Evolutionary conservation across 2,329 filamentous ascomycete species (phyloP), one percentile per base, ranked within the genome.

Genomic region (Venturia nashicola): DNA sequence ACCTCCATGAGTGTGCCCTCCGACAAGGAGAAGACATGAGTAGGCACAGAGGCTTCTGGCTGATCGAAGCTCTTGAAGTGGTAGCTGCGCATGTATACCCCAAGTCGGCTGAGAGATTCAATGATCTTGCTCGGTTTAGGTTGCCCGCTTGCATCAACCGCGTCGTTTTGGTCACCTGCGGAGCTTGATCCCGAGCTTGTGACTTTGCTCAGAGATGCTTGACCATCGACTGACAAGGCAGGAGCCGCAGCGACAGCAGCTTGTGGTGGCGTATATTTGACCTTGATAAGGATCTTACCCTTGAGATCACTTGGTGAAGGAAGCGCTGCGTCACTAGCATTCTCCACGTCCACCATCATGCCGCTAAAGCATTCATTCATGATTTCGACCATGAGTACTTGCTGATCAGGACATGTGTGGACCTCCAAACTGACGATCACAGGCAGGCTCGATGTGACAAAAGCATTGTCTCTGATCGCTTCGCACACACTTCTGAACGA

Each of bases 391-490:
- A 97, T 97, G 61, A 89, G 82, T 67, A 91, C 86, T 74, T 99
- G 94, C 74, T 97, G 93, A 62, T 89, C 85, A 1, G 82, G 78
- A 66, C 87, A 84, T 16, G 91, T 88, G 73, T 97, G 93, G 0
- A 97, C 90, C 75, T 99, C 94, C 6, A 97, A 81, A 72, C 91
- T 96, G 68, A 97, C 85, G 65, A 97, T 95, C 46, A 99, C 79
- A 0, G 94, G 94, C 23, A 96, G 79, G 62, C 89, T 66, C 44
- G 71, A 92, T 7, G 79, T 82, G 36, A 84, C 78, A 70, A 97
- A 97, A 0, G 91, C 92, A 65, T 86, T 85, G 64, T 95, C 85
- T 46, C 83, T 81, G 66, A 97, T 89, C 0, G 88, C 87, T 67
- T 84, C 82, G 75, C 92, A 96, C 2, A 97, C 93, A 63, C 90